These are phyloP conservation scores for Alloteropsis semialata DNA, from an alignment of 176 grass and related monocot genomes.

Conservation along the genomic window DNA sequence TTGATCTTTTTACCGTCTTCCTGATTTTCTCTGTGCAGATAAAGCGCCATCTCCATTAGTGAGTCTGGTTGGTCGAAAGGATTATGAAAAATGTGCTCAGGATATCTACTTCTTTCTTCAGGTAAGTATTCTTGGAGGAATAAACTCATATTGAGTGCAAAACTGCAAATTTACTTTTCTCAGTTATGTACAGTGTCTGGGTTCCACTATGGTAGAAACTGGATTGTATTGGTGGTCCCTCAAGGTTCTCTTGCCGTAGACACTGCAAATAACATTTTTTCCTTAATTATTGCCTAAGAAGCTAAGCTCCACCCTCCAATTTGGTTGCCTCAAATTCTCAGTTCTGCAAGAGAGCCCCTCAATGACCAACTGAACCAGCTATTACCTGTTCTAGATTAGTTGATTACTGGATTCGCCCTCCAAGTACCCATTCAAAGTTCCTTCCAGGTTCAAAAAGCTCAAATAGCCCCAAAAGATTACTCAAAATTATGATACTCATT, in stretches of 20 bases:
- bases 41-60: conserved; percentile 83
- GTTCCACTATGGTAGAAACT: conserved; percentile 8
- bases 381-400: not conserved
- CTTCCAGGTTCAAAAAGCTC: conserved; percentile 7
- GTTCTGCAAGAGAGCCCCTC: not conserved
- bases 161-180: not conserved
- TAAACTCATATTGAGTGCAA: not conserved
- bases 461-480: not conserved
- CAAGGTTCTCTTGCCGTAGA: not conserved
- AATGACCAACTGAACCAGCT: not conserved
- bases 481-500: not conserved
- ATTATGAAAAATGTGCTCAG: conserved; percentile 88
- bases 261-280: not conserved
- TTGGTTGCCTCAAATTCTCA: not conserved
- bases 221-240: not conserved
- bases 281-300: not conserved
- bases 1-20: not conserved
- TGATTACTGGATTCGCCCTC: not conserved
- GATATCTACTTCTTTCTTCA: conserved; percentile 99
- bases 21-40: conserved; percentile 41
- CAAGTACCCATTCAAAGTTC: not conserved
- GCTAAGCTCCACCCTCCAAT: not conserved
- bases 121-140: conserved; percentile 43
- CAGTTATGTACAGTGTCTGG: not conserved
- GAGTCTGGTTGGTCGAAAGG: conserved; percentile 88